A percentile compares a stretch with the other conserved stretches of the same genome.
phyloP scores from a whole-genome alignment of 108 stramenopile genomes.

The Cylindrotheca fusiformis region DNA sequence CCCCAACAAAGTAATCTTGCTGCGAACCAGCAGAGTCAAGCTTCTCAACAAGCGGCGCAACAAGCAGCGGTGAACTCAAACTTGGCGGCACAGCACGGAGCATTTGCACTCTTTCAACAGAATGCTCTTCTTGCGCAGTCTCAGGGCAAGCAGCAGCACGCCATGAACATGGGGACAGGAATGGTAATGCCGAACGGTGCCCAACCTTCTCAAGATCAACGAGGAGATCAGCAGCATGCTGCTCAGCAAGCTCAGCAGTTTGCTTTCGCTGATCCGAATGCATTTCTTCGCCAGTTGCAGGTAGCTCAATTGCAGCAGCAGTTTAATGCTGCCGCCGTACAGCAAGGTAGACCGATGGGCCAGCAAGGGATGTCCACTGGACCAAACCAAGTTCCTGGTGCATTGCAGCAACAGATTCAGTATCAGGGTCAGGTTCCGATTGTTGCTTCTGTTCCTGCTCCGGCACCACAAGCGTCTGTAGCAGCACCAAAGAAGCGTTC shows the following conservation, averaged over 20 bases:
- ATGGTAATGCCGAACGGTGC: conserved; percentile 17
- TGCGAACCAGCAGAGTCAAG: conserved; percentile 14
- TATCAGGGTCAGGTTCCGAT: conserved; percentile 30
- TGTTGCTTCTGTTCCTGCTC: conserved; percentile 2
- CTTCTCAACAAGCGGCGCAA: conserved; percentile 10
- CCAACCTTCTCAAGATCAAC: conserved; percentile 17
- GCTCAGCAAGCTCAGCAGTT: conserved; percentile 21
- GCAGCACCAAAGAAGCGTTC: conserved; percentile 3
- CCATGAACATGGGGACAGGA: not conserved
- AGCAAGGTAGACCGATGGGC: conserved; percentile 17
- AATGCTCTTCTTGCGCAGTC: conserved; percentile 23
- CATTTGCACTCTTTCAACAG: conserved; percentile 24
- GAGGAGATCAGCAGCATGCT: conserved; percentile 1
- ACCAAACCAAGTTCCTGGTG: conserved; percentile 2
- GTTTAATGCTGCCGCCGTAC: conserved; percentile 23
- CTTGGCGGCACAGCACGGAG: conserved; percentile 19
- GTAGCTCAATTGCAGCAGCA: conserved; percentile 39
- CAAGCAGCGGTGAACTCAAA: conserved; percentile 15
- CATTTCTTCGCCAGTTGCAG: conserved; percentile 43
- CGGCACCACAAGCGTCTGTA: not conserved
- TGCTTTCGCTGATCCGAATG: conserved; percentile 29
- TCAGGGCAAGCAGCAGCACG: conserved; percentile 12
- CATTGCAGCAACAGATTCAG: conserved; percentile 28
- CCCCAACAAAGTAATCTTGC: conserved; percentile 13
- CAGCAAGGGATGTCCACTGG: conserved; percentile 15